These are phyloP conservation scores for Teratosphaeria gauchensis DNA, from an alignment of 2,329 filamentous ascomycete genomes.

Conservation along the genomic window DNA sequence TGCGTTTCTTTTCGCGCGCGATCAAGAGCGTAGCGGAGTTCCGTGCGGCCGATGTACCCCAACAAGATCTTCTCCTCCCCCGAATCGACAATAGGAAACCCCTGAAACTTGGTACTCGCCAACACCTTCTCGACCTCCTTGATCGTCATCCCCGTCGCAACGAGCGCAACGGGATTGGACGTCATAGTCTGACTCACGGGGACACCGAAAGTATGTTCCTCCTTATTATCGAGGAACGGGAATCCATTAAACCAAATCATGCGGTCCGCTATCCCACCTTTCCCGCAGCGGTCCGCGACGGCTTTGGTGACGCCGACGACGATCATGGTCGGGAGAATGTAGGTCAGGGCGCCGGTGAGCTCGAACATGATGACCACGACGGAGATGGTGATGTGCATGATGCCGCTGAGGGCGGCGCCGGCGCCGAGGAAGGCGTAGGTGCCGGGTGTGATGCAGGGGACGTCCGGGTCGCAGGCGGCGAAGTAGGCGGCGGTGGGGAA, in stretches of 20 bases:
- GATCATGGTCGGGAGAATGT: constrained; percentile 94
- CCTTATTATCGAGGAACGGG: constrained; percentile 92
- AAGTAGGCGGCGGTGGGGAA: constrained; percentile 80
- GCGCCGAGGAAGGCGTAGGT: constrained; percentile 95
- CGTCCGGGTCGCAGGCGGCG: constrained; percentile 76
- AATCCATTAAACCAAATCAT: constrained; percentile 99
- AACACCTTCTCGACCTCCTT: constrained; percentile 69
- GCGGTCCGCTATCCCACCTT: constrained; percentile 89
- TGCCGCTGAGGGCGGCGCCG: constrained; percentile 81
- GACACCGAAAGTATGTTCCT: constrained; percentile 93
- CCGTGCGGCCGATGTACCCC: constrained; percentile 87
- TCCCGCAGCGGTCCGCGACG: constrained; percentile 82
- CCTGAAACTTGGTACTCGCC: constrained; percentile 72
- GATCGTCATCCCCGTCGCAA: constrained; percentile 63
- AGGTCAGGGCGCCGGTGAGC: constrained; percentile 88
- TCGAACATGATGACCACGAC: constrained; percentile 99
- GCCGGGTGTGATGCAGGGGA: constrained; percentile 91
- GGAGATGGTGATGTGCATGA: constrained; percentile 96
- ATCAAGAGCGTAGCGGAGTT: constrained; percentile 83
- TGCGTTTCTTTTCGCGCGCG: constrained; percentile 60
- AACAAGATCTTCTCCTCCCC: constrained; percentile 59
- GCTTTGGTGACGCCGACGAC: constrained; percentile 95
- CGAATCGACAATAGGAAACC: constrained; percentile 84
- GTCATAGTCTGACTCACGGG: constrained; percentile 81
- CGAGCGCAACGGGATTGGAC: constrained; percentile 61